Evolutionary conservation across 2,329 filamentous ascomycete species (phyloP).

Genomic region (Didymella keratinophila): DNA sequence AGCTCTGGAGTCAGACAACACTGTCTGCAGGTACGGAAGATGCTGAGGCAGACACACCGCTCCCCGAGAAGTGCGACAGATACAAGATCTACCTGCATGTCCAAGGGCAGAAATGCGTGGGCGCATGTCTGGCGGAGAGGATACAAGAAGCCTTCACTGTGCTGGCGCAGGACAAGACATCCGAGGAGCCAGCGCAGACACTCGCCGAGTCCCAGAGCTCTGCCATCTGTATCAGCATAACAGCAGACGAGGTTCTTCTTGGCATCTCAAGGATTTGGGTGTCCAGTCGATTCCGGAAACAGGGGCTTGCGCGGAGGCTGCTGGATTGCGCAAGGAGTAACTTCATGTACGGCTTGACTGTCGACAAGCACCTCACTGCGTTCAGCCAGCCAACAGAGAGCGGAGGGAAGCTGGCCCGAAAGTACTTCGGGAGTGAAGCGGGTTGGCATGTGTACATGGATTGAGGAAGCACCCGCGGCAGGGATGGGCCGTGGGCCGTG

Average conservation of each 20-base stretch:
- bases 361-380: constrained; percentile 64
- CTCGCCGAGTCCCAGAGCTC: constrained; percentile 34
- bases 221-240: constrained; percentile 55
- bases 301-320: constrained; percentile 65
- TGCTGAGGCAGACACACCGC: constrained; percentile 42
- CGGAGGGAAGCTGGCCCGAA: constrained; percentile 64
- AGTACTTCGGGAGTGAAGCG: constrained; percentile 63
- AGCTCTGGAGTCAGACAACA: constrained; percentile 63
- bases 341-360: constrained; percentile 64
- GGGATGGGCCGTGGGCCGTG: constrained; percentile 2
- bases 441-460: constrained; percentile 70
- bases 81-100: constrained; percentile 71
- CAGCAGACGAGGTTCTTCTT: constrained; percentile 59
- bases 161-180: constrained; percentile 39
- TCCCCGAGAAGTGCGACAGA: constrained; percentile 49
- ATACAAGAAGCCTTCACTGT: constrained; percentile 66
- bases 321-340: constrained; percentile 64
- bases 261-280: constrained; percentile 73
- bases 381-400: constrained; percentile 73
- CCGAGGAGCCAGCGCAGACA: constrained; percentile 26
- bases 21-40: constrained; percentile 10
- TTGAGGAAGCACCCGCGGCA: constrained; percentile 47
- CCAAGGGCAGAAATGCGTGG: constrained; percentile 67
- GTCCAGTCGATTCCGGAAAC: constrained; percentile 62
- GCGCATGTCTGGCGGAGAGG: constrained; percentile 67